Conservation (phyloP, 331 rosid genomes). For the Rosa hybrid region DNA sequence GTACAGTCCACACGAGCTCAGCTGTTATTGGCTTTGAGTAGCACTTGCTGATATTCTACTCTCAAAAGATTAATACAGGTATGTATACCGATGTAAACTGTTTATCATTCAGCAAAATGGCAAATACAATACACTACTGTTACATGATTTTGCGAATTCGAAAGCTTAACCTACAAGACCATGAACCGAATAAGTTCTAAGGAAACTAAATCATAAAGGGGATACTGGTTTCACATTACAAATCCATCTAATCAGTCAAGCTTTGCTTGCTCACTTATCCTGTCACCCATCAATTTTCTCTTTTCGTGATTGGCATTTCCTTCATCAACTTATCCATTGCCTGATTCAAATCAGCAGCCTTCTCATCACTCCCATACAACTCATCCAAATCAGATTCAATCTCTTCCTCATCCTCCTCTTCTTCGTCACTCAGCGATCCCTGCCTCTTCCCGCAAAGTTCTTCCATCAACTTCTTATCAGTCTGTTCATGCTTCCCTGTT, state of each 20-base stretch:
- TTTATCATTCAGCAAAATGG: neutral
- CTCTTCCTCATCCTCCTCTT: constrained; percentile 32
- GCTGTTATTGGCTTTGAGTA: neutral
- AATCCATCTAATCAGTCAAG: neutral
- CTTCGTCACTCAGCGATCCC: constrained; percentile 24
- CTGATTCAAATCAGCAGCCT: constrained; percentile 28
- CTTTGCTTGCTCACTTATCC: neutral
- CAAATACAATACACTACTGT: neutral
- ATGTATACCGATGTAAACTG: neutral
- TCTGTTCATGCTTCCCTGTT: constrained; percentile 56
- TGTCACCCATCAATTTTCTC: neutral
- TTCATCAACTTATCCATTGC: neutral
- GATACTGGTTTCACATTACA: neutral
- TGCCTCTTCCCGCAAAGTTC: constrained; percentile 46
- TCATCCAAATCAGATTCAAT: constrained; percentile 38
- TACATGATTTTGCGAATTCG: neutral
- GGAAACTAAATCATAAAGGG: neutral
- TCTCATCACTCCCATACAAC: constrained; percentile 26
- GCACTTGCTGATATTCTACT: neutral
- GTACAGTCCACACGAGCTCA: neutral
- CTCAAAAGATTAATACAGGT: neutral
- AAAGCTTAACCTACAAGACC: neutral
- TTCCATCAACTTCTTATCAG: constrained; percentile 54
- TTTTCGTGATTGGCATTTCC: neutral
- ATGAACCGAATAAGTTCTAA: neutral